Base-by-base conservation (phyloP, 139 green algal species). In the Penium margaritaceum region DNA sequence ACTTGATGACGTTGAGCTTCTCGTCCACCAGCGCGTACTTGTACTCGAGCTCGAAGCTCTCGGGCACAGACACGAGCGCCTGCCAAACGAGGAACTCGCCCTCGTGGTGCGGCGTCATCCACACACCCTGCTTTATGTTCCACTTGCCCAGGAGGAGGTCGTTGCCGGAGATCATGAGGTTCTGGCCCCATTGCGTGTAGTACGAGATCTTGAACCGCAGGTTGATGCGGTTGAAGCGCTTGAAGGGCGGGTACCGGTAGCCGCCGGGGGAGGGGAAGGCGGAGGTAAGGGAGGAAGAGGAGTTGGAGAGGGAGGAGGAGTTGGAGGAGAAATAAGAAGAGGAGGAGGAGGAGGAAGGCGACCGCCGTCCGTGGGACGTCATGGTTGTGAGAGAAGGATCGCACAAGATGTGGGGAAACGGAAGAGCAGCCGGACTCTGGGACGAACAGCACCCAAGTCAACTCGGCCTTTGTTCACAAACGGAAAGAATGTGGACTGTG, bases 61-160 rank as follows among this genome's bases (percentile, higher is more conserved):
- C 63, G 14, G 74, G 63, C 21, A 80, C 63, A 14, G 64, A 69
- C n/a, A 74, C 34, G 21, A 58, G 37, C 14, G 74, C 74, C 47
- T 80, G 74, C 74, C 74, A 80, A 17, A 73, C 62, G 27, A 80
- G 46, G 33, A 67, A 33, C 15, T 80, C 74, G 27, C 74, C 74
- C 30, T 75, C 47, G 17, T 80, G 74, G 12, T 68, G 51, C 17
- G 74, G 74, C 32, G 74, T 80, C 74, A 80, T 80, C 74, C 74
- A 80, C 21, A 80, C 47, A 27, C 64, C 63, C 33, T 68, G 74
- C 74, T 80, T 80, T 14, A 80, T 38, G 57, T 55, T 80, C 30
- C 64, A 62, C 17, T 37, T 68, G 14, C 74, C 74, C 7, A 80
- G 74, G 27, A 80, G 46, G 27, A 54, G 57, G 41, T 71, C 64